Percentiles rank a stretch among this genome's conserved stretches.
Conservation (phyloP, 371 early-diverging fungal species). For the Mucor circinelloides region DNA sequence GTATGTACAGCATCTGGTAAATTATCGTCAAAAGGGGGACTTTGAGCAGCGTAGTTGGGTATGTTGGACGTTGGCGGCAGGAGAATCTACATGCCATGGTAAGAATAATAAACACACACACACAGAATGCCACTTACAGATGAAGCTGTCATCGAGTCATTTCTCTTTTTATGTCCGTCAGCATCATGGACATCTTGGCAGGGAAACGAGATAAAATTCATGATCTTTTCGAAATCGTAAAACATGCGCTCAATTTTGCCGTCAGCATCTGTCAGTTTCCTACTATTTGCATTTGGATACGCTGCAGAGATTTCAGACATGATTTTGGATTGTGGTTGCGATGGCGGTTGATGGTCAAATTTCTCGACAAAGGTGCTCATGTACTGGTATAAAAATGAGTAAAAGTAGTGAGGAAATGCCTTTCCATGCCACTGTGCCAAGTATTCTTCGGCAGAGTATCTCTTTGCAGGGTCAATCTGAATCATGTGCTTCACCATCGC, state of each 20-base stretch:
- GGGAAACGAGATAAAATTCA: constrained; percentile 50
- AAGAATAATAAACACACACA: background rate
- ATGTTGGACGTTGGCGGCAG: constrained; percentile 48
- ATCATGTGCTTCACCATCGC: constrained; percentile 86
- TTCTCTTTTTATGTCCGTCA: constrained; percentile 9
- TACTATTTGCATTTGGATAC: constrained; percentile 24
- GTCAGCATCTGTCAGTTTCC: constrained; percentile 66
- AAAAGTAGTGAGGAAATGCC: constrained; percentile 79
- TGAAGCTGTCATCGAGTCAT: constrained; percentile 39
- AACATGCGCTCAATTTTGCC: constrained; percentile 78
- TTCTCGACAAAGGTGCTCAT: constrained; percentile 70
- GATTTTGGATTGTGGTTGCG: constrained; percentile 18
- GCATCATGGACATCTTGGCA: constrained; percentile 13
- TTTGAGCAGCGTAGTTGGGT: constrained; percentile 35
- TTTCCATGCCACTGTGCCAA: constrained; percentile 75
- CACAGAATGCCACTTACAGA: constrained; percentile 25
- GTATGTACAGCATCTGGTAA: background rate
- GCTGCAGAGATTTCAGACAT: constrained; percentile 30
- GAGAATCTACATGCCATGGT: constrained; percentile 25
- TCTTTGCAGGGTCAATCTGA: constrained; percentile 74
- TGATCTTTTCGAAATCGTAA: constrained; percentile 77
- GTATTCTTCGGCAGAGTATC: constrained; percentile 74
- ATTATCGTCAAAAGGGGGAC: background rate
- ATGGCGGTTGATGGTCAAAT: constrained; percentile 11
- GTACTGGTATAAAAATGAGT: constrained; percentile 79